Evolutionary conservation across 352 stramenopile species (phyloP), one percentile per base, ranked within the genome.

Genomic region (Pythium grandisporangium): DNA sequence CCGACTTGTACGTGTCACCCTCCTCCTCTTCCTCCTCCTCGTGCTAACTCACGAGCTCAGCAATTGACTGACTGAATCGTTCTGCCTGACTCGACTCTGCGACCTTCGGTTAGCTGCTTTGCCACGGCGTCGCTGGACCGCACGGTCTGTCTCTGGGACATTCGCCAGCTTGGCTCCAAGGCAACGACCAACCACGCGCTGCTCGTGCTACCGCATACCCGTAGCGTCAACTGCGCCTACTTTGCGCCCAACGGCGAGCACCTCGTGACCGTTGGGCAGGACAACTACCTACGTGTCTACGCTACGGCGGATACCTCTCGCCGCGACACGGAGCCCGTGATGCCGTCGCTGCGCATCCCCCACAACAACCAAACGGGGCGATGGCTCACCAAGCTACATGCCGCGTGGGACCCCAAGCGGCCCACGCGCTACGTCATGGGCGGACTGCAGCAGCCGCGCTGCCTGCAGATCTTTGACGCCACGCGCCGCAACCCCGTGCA

Each of bases 361-460:
- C 83, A 95, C 57, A 88, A 93, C 55, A 95, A 95, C 51, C 49
- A 81, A 4, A 93, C 83, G 0, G 83, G 83, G 0, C 76, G 79
- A 4, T 95, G 83, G 83, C 73, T 95, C 20, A 93, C 77, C 6
- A 95, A 93, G 46, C 64, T 93, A 24, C 77, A 91, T 39, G 73
- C 77, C 2, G 48, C 69, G 17, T 93, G 80, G 80, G 67, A 94
- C 43, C 77, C 77, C 2, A 89, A 91, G 51, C 50, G 70, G 21
- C 48, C 58, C n/a, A 62, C 75, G 34, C 63, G 76, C 35, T 93
- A 90, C 44, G 73, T 92, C 7, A 75, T 92, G 11, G 83, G 76
- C 17, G 90, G 64, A 30, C 87, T 92, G 77, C 48, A 80, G 42
- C 79, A 93, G 33, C 79, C 81, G 1, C 74, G 83, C 10, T 60